Conservation (phyloP, 768 basidiomycete genomes). For the Leucogyrophana mollusca region DNA sequence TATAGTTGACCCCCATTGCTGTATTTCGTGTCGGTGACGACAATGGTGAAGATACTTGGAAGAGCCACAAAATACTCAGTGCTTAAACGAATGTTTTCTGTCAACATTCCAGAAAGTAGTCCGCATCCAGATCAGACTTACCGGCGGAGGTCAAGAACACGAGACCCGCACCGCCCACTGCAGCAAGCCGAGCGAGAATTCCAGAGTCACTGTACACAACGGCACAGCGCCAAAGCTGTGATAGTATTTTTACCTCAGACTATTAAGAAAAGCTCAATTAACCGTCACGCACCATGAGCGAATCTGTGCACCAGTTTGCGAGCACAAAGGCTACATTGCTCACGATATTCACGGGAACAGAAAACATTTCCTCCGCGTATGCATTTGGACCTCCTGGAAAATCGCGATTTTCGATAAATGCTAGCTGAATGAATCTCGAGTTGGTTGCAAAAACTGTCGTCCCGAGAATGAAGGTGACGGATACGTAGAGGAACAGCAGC, state of each 20-base stretch:
- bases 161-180: neutral
- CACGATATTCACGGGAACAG: slow-evolving; percentile 10
- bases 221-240: slow-evolving; percentile 15
- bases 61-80: slow-evolving; percentile 11
- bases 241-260: neutral
- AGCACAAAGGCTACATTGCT: slow-evolving; percentile 16
- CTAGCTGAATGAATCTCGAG: slow-evolving; percentile 10
- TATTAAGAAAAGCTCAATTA: neutral
- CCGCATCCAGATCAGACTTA: too few species aligned
- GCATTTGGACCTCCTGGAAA: slow-evolving; percentile 17
- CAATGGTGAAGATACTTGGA: slow-evolving; percentile 14
- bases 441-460: neutral
- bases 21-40: slow-evolving; percentile 8
- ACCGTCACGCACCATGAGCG: slow-evolving; percentile 13
- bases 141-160: too few species aligned
- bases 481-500: too few species aligned
- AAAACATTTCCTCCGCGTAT: slow-evolving; percentile 10
- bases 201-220: slow-evolving; percentile 11
- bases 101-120: neutral
- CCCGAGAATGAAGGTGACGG: too few species aligned
- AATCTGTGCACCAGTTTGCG: slow-evolving; percentile 18
- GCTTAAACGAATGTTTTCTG: slow-evolving; percentile 4
- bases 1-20: slow-evolving; percentile 9
- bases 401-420: slow-evolving; percentile 19
- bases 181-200: neutral